Evolutionary conservation across 331 rosid genomes (phyloP).

Genomic region (Quercus lobata): DNA sequence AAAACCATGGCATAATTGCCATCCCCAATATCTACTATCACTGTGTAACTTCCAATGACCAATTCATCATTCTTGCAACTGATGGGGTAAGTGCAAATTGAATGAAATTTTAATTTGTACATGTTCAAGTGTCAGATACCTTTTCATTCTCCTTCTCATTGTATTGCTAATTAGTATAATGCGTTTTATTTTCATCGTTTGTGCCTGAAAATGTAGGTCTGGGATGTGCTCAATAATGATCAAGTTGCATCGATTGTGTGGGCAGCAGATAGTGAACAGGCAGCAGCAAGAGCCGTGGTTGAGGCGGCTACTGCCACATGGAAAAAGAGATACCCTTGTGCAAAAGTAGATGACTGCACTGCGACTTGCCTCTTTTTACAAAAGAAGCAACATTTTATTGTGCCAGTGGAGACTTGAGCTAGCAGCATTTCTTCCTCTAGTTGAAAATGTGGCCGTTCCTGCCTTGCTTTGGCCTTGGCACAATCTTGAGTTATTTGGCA

Average conservation of each 20-base stretch:
- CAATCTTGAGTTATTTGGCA: neutral
- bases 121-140: neutral
- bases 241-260: conserved; percentile 61
- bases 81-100: conserved; percentile 51
- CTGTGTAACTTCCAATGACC: conserved; percentile 41
- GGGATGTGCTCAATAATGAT: conserved; percentile 70
- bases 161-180: neutral
- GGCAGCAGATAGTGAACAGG: conserved; percentile 43
- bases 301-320: conserved; percentile 58
- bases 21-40: conserved; percentile 46
- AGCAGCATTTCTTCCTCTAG: neutral
- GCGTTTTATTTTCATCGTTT: neutral
- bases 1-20: conserved; percentile 63
- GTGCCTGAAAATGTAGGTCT: conserved; percentile 34
- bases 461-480: neutral
- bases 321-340: conserved; percentile 38
- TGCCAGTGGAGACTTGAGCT: neutral
- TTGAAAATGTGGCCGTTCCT: neutral
- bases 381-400: conserved; percentile 1
- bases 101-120: neutral
- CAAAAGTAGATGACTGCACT: conserved; percentile 64
- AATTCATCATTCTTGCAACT: conserved; percentile 64
- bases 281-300: conserved; percentile 54
- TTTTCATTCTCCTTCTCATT: neutral
- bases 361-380: conserved; percentile 55